A percentile compares a stretch with the other conserved stretches of the same genome.
Conservation (phyloP, 257 asterid genomes). For the Datura wrightii region DNA sequence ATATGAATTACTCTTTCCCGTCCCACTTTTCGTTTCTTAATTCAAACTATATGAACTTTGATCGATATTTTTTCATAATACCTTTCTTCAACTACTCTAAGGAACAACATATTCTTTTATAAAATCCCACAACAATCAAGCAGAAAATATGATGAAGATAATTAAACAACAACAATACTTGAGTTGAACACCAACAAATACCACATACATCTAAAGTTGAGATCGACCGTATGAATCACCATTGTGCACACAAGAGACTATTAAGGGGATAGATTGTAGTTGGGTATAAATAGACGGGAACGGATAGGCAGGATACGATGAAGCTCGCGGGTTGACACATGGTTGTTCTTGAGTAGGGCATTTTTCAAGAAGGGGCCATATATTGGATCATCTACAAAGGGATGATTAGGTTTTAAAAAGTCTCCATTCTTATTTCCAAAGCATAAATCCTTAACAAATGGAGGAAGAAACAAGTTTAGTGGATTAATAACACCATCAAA, state of each 20-base stretch:
- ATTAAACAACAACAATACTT: not conserved
- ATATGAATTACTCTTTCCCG: no score
- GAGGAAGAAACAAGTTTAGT: not conserved
- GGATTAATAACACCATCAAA: constrained; percentile 24
- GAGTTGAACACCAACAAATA: not conserved
- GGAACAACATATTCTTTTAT: not conserved
- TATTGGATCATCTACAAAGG: not conserved
- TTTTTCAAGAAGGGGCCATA: not conserved
- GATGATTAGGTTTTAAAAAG: not conserved
- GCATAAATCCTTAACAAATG: constrained; percentile 14
- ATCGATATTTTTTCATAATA: not conserved
- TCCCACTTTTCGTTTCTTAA: no score
- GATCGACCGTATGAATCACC: not conserved
- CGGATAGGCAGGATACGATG: not conserved
- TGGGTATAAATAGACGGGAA: not conserved
- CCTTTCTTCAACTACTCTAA: not conserved
- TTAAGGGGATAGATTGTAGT: not conserved
- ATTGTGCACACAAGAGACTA: not conserved
- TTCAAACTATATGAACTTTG: no score
- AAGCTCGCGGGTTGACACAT: not conserved
- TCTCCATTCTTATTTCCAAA: not conserved
- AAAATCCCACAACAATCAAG: not conserved
- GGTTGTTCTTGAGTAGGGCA: not conserved
- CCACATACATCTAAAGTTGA: not conserved
- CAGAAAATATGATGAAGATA: not conserved